Percentiles rank a stretch among this genome's conserved stretches.
Conservation (phyloP, 2,329 filamentous ascomycete genomes). For the Cladosporium oxysporum region DNA sequence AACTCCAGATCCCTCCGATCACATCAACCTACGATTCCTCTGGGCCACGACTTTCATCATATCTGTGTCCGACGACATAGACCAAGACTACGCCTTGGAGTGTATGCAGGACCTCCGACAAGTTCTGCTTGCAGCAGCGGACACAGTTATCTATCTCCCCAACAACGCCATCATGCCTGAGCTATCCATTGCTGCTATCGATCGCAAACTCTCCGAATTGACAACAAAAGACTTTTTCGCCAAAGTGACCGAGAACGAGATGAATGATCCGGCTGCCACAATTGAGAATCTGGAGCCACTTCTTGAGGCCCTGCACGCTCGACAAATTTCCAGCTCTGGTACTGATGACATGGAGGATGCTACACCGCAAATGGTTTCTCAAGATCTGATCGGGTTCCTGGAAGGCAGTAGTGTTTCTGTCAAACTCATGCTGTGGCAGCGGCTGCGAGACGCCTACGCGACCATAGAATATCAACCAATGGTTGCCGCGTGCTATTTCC, state of each 20-base stretch:
- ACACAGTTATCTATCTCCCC: slow-evolving; percentile 61
- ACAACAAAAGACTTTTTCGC: slow-evolving; percentile 97
- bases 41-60: slow-evolving; percentile 67
- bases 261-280: slow-evolving; percentile 75
- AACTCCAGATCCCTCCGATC: slow-evolving; percentile 32
- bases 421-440: slow-evolving; percentile 84
- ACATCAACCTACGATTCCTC: slow-evolving; percentile 60
- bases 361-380: slow-evolving; percentile 42
- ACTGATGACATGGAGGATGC: slow-evolving; percentile 7
- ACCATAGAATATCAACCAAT: slow-evolving; percentile 84
- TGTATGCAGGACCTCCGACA: slow-evolving; percentile 65
- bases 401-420: slow-evolving; percentile 78
- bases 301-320: slow-evolving; percentile 65
- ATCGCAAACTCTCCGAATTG: slow-evolving; percentile 86
- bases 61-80: slow-evolving; percentile 56
- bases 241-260: slow-evolving; percentile 81
- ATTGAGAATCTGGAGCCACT: slow-evolving; percentile 94
- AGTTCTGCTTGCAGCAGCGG: slow-evolving; percentile 51
- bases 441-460: slow-evolving; percentile 85
- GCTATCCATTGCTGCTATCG: slow-evolving; percentile 77
- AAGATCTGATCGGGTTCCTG: slow-evolving; percentile 84
- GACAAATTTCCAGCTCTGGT: neutral
- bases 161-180: slow-evolving; percentile 91
- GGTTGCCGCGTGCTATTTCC: slow-evolving; percentile 81
- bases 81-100: slow-evolving; percentile 61